These are phyloP conservation scores for Mycosarcoma mackinlayi DNA, from an alignment of 1,284 basidiomycete genomes.

Conservation along the genomic window DNA sequence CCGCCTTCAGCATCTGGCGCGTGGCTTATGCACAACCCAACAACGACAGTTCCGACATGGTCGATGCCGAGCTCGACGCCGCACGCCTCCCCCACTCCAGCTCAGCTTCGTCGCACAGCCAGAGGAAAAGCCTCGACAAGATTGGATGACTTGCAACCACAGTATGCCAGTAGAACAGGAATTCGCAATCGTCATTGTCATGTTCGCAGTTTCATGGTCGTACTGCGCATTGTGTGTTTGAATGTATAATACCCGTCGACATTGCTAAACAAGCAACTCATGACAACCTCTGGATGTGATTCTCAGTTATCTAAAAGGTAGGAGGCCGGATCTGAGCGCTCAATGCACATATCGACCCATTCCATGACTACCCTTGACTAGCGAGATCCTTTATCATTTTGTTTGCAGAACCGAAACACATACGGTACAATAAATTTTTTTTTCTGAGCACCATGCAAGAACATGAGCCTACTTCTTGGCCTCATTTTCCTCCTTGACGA, in stretches of 20 bases:
- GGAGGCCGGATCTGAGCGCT: no score
- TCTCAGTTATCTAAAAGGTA: no score
- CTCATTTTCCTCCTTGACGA: slow-evolving; percentile 50
- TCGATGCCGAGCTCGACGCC: not conserved
- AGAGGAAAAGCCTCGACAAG: slow-evolving; percentile 4
- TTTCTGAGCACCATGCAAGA: not conserved
- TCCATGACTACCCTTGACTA: no score
- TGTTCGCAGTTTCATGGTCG: no score
- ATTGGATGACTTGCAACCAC: not conserved
- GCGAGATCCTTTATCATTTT: no score
- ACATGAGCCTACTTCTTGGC: slow-evolving; percentile 11
- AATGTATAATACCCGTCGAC: no score
- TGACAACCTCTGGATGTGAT: no score
- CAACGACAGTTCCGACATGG: not conserved
- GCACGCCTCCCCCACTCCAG: not conserved
- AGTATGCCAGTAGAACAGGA: no score
- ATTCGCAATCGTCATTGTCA: no score
- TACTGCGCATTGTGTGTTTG: no score
- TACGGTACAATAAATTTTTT: not conserved
- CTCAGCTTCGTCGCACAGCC: slow-evolving; percentile 1
- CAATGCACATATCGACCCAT: no score
- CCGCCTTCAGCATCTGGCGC: slow-evolving; percentile 20
- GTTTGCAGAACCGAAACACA: not conserved
- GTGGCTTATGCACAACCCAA: slow-evolving; percentile 6
- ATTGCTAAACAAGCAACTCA: no score